These are phyloP conservation scores for Phytopythium chamaehyphon DNA, from an alignment of 352 stramenopile genomes.

Conservation along the genomic window DNA sequence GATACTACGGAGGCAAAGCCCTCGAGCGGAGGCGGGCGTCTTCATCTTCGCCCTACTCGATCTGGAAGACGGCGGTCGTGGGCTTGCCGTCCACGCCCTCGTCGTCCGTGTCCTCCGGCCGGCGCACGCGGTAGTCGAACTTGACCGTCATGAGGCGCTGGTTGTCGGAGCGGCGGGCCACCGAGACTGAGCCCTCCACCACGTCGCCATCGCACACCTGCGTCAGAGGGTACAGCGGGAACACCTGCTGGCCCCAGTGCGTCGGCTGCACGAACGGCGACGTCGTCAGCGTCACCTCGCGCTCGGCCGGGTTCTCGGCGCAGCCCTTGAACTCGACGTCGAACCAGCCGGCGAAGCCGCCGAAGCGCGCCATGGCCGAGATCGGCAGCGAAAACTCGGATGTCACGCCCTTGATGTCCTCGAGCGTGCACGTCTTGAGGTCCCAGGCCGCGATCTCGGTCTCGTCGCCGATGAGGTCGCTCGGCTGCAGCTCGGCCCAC, in stretches of 20 bases:
- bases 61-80: conserved; percentile 74
- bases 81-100: conserved; percentile 35
- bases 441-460: conserved; percentile 78
- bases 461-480: conserved; percentile 82
- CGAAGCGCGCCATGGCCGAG: conserved; percentile 85
- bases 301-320: conserved; percentile 63
- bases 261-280: conserved; percentile 88
- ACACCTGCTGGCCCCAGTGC: conserved; percentile 87
- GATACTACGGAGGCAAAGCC: too few species aligned
- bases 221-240: conserved; percentile 75
- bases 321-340: conserved; percentile 98
- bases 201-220: conserved; percentile 83
- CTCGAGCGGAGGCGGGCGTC: too few species aligned
- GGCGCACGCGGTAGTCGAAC: conserved; percentile 73
- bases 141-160: conserved; percentile 89
- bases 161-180: conserved; percentile 79
- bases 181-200: conserved; percentile 62
- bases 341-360: conserved; percentile 98
- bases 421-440: conserved; percentile 79
- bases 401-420: conserved; percentile 79
- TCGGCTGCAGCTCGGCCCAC: conserved; percentile 71
- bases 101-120: conserved; percentile 48
- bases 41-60: conserved; percentile 61
- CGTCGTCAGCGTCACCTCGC: conserved; percentile 87
- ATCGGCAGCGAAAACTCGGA: conserved; percentile 74